A percentile compares a stretch with the other conserved stretches of the same genome.
These are phyloP conservation scores for Berberis thunbergii DNA, from an alignment of 164 flowering plant species.

Conservation along the genomic window DNA sequence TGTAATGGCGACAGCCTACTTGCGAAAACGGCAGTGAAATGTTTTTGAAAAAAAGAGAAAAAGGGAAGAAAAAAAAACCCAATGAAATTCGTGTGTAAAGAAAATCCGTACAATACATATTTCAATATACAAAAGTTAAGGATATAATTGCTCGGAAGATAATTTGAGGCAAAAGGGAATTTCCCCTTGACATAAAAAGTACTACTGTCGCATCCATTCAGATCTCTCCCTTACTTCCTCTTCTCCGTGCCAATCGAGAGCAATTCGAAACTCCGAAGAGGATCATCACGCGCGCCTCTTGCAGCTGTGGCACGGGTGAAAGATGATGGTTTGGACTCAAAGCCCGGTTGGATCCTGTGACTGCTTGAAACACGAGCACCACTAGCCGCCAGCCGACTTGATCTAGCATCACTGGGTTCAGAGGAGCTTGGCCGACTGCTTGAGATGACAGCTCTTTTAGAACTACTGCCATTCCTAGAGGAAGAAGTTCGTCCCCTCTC, in stretches of 20 bases:
- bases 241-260: constrained; percentile 38
- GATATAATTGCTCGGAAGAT: background rate
- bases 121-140: background rate
- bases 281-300: constrained; percentile 50
- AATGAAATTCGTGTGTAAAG: background rate
- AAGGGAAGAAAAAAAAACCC: background rate
- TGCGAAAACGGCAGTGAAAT: background rate
- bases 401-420: constrained; percentile 37
- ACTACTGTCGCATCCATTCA: background rate
- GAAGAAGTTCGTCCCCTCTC: constrained; percentile 42
- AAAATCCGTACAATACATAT: background rate
- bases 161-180: background rate
- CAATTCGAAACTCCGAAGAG: constrained; percentile 67
- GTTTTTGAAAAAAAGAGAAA: background rate
- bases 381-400: constrained; percentile 35
- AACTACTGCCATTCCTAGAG: constrained; percentile 45
- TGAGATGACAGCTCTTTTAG: constrained; percentile 46
- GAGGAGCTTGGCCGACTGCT: constrained; percentile 56
- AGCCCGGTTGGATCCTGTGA: constrained; percentile 39
- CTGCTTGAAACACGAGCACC: constrained; percentile 36
- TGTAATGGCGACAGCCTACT: background rate
- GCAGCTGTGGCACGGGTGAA: constrained; percentile 27
- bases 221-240: constrained; percentile 33
- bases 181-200: constrained; percentile 2
- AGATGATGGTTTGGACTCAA: constrained; percentile 36